These are phyloP conservation scores for Sextonia rubra DNA, from an alignment of 164 flowering plant species.

Conservation along the genomic window DNA sequence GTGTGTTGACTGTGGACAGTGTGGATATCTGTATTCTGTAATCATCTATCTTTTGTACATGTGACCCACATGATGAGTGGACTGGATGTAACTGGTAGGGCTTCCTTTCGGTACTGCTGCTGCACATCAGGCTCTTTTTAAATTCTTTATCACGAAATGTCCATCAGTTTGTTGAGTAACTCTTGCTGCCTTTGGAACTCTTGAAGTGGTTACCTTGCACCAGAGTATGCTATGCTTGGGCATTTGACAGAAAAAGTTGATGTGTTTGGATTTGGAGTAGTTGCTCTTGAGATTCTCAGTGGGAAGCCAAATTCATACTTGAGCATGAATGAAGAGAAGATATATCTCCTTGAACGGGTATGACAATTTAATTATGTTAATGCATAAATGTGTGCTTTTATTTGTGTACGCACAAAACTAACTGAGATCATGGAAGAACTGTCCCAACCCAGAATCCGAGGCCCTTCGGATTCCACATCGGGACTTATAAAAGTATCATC, in stretches of 20 bases:
- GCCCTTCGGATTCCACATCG: no score
- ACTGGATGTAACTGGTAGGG: neutral
- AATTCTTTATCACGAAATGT: neutral
- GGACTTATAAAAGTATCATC: no score
- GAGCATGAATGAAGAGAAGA: constrained; percentile 15
- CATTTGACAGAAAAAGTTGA: constrained; percentile 31
- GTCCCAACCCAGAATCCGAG: no score
- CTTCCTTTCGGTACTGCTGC: neutral
- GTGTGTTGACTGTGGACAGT: neutral
- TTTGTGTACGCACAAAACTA: neutral
- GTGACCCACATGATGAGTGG: neutral
- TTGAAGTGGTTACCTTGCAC: constrained; percentile 28
- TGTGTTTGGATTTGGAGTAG: constrained; percentile 32
- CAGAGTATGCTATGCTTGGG: constrained; percentile 36
- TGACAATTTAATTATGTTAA: neutral
- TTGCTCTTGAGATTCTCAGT: constrained; percentile 23
- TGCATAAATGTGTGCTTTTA: neutral
- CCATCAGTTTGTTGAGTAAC: neutral
- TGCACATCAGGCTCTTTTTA: neutral
- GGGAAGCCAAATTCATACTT: constrained; percentile 23
- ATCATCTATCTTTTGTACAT: neutral
- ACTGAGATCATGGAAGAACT: neutral
- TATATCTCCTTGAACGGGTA: constrained; percentile 31
- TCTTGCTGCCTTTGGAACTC: neutral
- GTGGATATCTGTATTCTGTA: neutral